Base-by-base conservation (phyloP, 768 basidiomycete species). In the Hypholoma fasciculare region DNA sequence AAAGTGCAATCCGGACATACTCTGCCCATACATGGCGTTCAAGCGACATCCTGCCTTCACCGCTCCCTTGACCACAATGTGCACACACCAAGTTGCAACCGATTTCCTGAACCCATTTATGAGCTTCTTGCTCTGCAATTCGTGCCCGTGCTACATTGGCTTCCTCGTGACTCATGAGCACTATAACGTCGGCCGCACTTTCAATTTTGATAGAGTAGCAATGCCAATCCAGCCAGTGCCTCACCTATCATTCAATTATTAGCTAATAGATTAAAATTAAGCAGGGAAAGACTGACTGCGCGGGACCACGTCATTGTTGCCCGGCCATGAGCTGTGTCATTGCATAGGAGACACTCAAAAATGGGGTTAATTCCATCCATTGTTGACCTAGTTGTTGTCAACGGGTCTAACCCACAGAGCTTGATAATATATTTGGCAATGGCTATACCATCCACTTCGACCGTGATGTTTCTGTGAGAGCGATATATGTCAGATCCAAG, bases 241-340 rank as follows among this genome's bases (percentile, higher is more conserved):
- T 14, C 13, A 42, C 17, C 40, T 42, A 42, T 16, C 7, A 14
- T 14, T 4, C 6, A 14, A 42, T 6, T 42, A 14, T 14, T 14
- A 42, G 13, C 6, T 4, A 14, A n/a, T 39, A 2, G n/a, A 37
- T 37, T 23, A 1, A 38, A 52, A 23, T 38, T 38, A 54, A 14
- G 17, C 16, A 54, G 13, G 8, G 19, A 17, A 49, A n/a, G 51
- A 42, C 56, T 9, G 16, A 57, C 56, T 14, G 49, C 49, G 16
- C 19, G 19, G 7, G 43, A 23, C 56, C 56, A 57, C 5, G 49
- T 57, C 56, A 57, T 57, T 19, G 56, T 57, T 14, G 56, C 40
- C 6, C 56, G 49, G n/a, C 56, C 56, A 7, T 37, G 9, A 9
- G 14, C 20, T 36, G 16, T 2, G n/a, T 36, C 39, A 17, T 42